Evolutionary conservation across 1,139 yeast genomes (phyloP).

Genomic region (Debaryomyces sp.): DNA sequence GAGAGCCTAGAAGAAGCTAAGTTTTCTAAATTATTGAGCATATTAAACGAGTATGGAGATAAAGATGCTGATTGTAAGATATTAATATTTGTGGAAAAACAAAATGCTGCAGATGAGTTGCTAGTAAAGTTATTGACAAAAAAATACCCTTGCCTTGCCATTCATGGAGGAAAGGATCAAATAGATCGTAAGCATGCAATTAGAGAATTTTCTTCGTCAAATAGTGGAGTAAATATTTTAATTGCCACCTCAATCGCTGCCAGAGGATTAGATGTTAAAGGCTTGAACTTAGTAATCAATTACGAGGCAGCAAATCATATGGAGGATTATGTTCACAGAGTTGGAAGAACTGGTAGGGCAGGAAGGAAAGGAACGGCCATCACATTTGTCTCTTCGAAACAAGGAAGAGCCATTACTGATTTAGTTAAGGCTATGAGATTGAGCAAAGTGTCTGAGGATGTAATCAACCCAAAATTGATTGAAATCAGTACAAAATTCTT

Average conservation of each 20-base stretch:
- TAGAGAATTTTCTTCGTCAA: conserved; percentile 58
- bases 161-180: conserved; percentile 95
- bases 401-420: conserved; percentile 72
- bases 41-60: conserved; percentile 49
- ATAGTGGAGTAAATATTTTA: conserved; percentile 61
- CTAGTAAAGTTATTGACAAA: conserved; percentile 56
- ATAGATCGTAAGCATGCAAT: conserved; percentile 79
- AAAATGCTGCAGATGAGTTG: conserved; percentile 75
- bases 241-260: conserved; percentile 96
- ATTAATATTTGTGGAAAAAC: conserved; percentile 85
- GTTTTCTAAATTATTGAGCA: conserved; percentile 54
- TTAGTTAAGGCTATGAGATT: conserved; percentile 68
- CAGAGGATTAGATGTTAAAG: conserved; percentile 89
- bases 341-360: conserved; percentile 96
- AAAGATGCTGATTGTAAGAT: conserved; percentile 43
- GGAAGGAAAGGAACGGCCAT: conserved; percentile 77
- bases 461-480: conserved; percentile 52
- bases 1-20: conserved; percentile 35
- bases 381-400: conserved; percentile 67
- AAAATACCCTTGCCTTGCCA: conserved; percentile 63
- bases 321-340: conserved; percentile 96
- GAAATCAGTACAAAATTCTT: conserved; percentile 60
- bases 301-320: conserved; percentile 90
- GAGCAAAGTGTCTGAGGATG: conserved; percentile 46
- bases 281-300: conserved; percentile 76